These are phyloP conservation scores for Talaromyces sp. DNA, from an alignment of 2,329 filamentous ascomycete genomes.

Conservation along the genomic window DNA sequence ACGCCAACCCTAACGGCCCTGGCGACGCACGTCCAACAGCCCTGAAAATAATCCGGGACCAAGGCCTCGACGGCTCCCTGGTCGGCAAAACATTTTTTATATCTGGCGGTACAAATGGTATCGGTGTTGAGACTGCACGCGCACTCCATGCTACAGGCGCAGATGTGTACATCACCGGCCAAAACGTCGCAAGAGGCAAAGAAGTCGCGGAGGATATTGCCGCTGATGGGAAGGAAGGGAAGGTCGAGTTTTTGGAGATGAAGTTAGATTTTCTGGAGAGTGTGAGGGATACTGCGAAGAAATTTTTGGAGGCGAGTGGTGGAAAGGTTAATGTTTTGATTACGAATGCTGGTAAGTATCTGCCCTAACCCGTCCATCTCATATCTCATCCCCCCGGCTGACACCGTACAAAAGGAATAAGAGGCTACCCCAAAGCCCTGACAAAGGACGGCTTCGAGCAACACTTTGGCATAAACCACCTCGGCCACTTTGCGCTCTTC, in stretches of 20 bases:
- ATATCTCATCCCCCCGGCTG: neutral
- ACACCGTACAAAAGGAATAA: constrained; percentile 1
- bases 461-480: constrained; percentile 17
- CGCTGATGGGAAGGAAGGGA: constrained; percentile 12
- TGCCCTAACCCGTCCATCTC: neutral
- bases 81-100: constrained; percentile 9
- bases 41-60: constrained; percentile 16
- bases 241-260: constrained; percentile 16
- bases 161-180: constrained; percentile 17
- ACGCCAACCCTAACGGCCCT: constrained; percentile 9
- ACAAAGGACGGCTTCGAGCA: constrained; percentile 18
- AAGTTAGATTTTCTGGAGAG: constrained; percentile 7
- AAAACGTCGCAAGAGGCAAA: constrained; percentile 3
- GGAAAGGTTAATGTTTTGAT: constrained; percentile 17
- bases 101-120: constrained; percentile 15
- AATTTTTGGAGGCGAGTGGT: constrained; percentile 5
- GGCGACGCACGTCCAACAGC: constrained; percentile 16
- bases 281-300: constrained; percentile 2
- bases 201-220: constrained; percentile 5
- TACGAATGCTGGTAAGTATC: constrained; percentile 14
- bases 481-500: constrained; percentile 18
- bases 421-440: constrained; percentile 15
- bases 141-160: constrained; percentile 15
- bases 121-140: constrained; percentile 12
- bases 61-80: constrained; percentile 1